phyloP scores from a whole-genome alignment of 139 green algal genomes.

The Chlamydomonas applanata region DNA sequence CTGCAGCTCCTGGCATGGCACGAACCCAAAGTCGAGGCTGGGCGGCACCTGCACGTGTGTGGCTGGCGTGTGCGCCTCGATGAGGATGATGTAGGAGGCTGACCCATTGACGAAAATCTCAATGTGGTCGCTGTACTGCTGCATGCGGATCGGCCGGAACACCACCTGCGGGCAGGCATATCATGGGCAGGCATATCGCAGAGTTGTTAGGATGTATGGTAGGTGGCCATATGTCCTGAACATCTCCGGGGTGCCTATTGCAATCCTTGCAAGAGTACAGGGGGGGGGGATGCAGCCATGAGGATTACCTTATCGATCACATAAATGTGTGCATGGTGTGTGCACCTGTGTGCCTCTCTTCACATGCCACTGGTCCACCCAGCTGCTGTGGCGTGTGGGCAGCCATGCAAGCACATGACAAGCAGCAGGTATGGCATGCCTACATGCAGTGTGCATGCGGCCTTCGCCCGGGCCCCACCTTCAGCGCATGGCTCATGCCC shows the following conservation, averaged over 20 bases:
- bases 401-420: no score
- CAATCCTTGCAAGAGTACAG: no score
- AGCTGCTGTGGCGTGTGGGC: no score
- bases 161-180: conserved; percentile 44
- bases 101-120: conserved; percentile 39
- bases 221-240: no score
- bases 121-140: conserved; percentile 58
- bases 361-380: no score
- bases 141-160: conserved; percentile 58
- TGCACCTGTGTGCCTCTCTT: no score
- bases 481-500: conserved; percentile 61
- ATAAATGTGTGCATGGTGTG: no score
- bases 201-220: no score
- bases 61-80: conserved; percentile 46
- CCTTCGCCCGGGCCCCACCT: conserved; percentile 28
- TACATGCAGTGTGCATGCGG: conserved; percentile 2
- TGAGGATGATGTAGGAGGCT: conserved; percentile 41
- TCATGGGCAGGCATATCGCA: neutral
- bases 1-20: conserved; percentile 39
- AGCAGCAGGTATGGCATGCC: no score
- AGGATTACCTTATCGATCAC: neutral
- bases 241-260: no score
- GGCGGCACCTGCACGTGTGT: conserved; percentile 47
- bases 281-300: no score
- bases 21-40: conserved; percentile 56